Base-by-base conservation (phyloP, 2,329 filamentous ascomycete genomes). In the Colletotrichum melonis region DNA sequence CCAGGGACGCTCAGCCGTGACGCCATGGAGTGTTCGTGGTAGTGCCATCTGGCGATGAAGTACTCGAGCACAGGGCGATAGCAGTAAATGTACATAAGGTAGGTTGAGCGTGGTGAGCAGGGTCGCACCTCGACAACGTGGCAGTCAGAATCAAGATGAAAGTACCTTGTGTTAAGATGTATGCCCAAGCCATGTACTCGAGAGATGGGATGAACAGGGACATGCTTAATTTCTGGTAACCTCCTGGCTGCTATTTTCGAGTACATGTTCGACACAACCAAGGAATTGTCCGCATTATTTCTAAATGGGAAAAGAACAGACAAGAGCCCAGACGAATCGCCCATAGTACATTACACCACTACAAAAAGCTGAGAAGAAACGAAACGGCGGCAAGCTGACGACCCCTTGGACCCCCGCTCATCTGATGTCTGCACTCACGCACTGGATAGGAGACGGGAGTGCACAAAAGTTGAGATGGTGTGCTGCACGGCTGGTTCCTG, bases 1-100 rank as follows among this genome's bases (percentile, higher is more conserved):
- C 70, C 66, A 73, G 42, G 60, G 30, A 62, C 60, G 67, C 67
- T 73, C 71, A 70, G 71, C 71, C 67, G 60, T 71, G 71, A 73
- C 71, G 67, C 71, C 71, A 66, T 66, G 67, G 60, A 66, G 62
- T 16, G 8, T 19, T 38, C 22, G 32, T 30, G 63, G 38, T 42
- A 42, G 14, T 42, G 7, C 49, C 63, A 38, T 35, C 26, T 52
- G 56, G 62, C 62, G 67, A 71, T 66, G 55, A 14, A 42, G 38
- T 49, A 49, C 55, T 22, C 24, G 22, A 65, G 35, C 67, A 60
- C 71, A 70, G 67, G 70, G 67, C 56, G 59, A 42, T 19, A 6
- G 32, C 38, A 6, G 38, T 16, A 35, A 12, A 11, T 11, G 1
- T 42, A 42, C 38, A 42, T 42, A 58, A 2, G 28, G 32, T 52